phyloP scores from a whole-genome alignment of 2,329 filamentous ascomycete genomes.

The Ophidiomyces ophidiicola region DNA sequence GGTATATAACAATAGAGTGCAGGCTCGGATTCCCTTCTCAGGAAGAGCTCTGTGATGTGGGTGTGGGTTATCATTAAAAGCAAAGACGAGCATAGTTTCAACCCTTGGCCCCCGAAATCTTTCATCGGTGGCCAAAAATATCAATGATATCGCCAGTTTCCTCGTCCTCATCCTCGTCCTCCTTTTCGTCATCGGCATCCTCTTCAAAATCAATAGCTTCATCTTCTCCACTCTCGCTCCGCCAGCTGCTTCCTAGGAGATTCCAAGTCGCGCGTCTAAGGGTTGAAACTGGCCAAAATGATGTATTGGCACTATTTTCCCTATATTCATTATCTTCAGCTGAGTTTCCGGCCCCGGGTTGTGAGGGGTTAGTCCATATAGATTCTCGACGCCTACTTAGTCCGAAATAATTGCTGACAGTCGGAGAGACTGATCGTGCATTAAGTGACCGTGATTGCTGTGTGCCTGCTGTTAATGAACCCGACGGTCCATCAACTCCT shows the following conservation, averaged over 20 bases:
- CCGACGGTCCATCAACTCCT: not conserved
- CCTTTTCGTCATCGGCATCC: slow-evolving; percentile 1
- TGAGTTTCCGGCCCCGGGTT: slow-evolving; percentile 6
- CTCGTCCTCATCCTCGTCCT: slow-evolving; percentile 32
- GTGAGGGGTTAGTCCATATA: slow-evolving; percentile 7
- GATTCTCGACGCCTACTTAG: slow-evolving; percentile 11
- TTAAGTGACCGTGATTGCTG: not conserved
- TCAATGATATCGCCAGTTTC: slow-evolving; percentile 42
- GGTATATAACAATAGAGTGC: too few species aligned
- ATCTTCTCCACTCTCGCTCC: slow-evolving; percentile 1
- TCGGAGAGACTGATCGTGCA: slow-evolving; percentile 9
- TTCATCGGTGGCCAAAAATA: slow-evolving; percentile 42
- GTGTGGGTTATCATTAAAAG: too few species aligned
- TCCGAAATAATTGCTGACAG: slow-evolving; percentile 13
- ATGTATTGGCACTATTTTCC: not conserved
- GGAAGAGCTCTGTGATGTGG: too few species aligned
- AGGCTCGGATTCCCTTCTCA: too few species aligned
- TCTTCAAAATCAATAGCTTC: slow-evolving; percentile 1
- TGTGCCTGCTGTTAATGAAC: not conserved
- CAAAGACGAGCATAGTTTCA: too few species aligned
- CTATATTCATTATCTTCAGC: slow-evolving; percentile 9
- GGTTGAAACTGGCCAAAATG: slow-evolving; percentile 8
- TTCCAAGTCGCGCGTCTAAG: slow-evolving; percentile 7
- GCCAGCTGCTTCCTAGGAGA: slow-evolving; percentile 6
- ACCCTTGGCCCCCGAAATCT: not conserved